Conservation (phyloP, 1,139 yeast species). For the Candida albicans region DNA sequence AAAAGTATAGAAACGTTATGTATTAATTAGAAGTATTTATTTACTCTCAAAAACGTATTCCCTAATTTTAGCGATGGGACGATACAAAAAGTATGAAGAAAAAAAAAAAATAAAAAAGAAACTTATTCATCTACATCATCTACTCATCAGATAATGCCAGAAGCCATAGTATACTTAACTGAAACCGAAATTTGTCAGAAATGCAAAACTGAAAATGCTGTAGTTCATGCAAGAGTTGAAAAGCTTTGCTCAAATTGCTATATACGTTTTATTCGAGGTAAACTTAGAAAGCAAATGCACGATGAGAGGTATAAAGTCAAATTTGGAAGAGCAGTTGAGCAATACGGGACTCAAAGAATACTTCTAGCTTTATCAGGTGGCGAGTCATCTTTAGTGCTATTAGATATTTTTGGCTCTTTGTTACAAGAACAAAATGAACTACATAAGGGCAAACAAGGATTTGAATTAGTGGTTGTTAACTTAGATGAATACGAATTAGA, state of each 20-base stretch:
- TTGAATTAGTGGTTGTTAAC: conserved; percentile 55
- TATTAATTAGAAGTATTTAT: not conserved
- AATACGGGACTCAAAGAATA: conserved; percentile 40
- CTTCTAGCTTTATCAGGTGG: conserved; percentile 68
- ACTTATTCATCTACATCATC: conserved; percentile 4
- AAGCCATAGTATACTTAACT: conserved; percentile 22
- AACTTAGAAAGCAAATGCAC: conserved; percentile 75
- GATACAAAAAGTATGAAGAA: not conserved
- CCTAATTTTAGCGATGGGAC: too few species aligned
- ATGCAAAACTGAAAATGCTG: conserved; percentile 52
- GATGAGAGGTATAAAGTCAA: conserved; percentile 70
- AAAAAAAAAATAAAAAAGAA: conserved; percentile 4
- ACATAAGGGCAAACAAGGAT: conserved; percentile 71
- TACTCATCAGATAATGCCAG: conserved; percentile 8
- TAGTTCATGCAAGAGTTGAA: conserved; percentile 65
- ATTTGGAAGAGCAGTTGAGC: conserved; percentile 38
- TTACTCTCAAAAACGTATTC: not conserved
- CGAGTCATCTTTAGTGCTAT: conserved; percentile 60
- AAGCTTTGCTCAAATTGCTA: conserved; percentile 72
- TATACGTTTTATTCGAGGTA: conserved; percentile 67
- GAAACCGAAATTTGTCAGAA: conserved; percentile 35
- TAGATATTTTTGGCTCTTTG: conserved; percentile 65
- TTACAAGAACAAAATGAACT: conserved; percentile 58
- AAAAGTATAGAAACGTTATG: not conserved
- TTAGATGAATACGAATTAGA: conserved; percentile 41